Base-by-base conservation (phyloP, 495 filamentous ascomycete genomes). In the Penicillium longicatenatum region DNA sequence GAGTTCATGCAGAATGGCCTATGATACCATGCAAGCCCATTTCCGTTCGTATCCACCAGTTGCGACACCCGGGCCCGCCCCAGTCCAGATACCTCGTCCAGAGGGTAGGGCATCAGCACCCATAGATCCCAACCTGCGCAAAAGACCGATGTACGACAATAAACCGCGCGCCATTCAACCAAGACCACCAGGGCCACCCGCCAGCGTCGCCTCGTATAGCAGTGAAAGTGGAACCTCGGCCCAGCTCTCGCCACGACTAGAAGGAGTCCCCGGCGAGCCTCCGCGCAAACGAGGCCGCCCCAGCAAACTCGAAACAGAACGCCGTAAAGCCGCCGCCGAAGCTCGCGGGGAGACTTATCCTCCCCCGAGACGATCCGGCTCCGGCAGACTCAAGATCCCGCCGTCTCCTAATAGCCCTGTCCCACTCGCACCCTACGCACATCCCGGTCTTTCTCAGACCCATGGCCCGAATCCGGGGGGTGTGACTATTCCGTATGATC, bases 271-370 rank as follows among this genome's bases (percentile, higher is more conserved):
- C 20, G 67, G 68, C 22, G 78, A 81, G 31, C 77, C 72, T 14
- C 78, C 77, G 35, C 79, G 80, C 53, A 87, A 87, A 75, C 77
- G 86, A 43, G 84, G 84, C 16, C 77, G 84, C 12, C 84, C 84
- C 49, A 83, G 76, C 59, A 85, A 85, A 66, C 78, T 76, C 49
- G 83, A 85, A 53, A 68, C 75, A 5, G 81, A 84, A 57, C 72
- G 76, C 20, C 74, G 78, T 52, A 79, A 79, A 58, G 72, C 71
- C 39, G 80, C 76, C 46, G 79, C 81, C 44, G 79, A 82, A 64
- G 72, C 73, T 19, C 77, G 79, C 14, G 79, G 79, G n/a, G 77
- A 80, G 60, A 64, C 68, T 4, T 83, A 82, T 55, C 80, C 77
- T 37, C 72, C 77, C 12, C 71, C 75, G 3, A 63, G 75, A 31